phyloP scores from a whole-genome alignment of 2,329 filamentous ascomycete species.

The Neonectria faginata region DNA sequence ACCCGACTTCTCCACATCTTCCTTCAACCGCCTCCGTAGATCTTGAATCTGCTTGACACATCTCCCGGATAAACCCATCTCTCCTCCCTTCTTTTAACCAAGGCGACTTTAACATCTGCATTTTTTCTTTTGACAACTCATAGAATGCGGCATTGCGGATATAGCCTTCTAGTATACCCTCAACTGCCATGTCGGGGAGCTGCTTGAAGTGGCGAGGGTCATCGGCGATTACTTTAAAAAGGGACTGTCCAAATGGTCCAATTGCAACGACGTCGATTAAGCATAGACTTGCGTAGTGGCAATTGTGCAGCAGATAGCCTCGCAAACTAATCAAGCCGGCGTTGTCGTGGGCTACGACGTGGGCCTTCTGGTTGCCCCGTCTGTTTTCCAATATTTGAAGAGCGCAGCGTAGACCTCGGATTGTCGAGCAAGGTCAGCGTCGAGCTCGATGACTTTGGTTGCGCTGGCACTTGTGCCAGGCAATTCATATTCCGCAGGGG shows the following conservation, averaged over 20 bases:
- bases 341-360: constrained; percentile 59
- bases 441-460: constrained; percentile 38
- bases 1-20: constrained; percentile 51
- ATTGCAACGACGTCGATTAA: constrained; percentile 58
- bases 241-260: constrained; percentile 55
- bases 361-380: constrained; percentile 44
- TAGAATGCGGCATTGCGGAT: constrained; percentile 53
- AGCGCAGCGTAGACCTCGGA: constrained; percentile 54
- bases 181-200: constrained; percentile 49
- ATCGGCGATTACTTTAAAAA: constrained; percentile 56
- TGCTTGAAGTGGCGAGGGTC: constrained; percentile 51
- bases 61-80: constrained; percentile 54
- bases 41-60: constrained; percentile 47
- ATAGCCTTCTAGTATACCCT: constrained; percentile 55
- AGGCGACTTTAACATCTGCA: constrained; percentile 51
- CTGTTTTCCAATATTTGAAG: constrained; percentile 48
- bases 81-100: constrained; percentile 50
- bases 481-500: constrained; percentile 44
- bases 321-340: constrained; percentile 56
- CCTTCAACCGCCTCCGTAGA: constrained; percentile 50
- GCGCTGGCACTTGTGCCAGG: constrained; percentile 16
- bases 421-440: constrained; percentile 54
- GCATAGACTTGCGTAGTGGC: constrained; percentile 53
- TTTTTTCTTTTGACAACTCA: constrained; percentile 46
- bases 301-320: constrained; percentile 52